Base-by-base conservation (phyloP, 768 basidiomycete species). In the Panus rudis region DNA sequence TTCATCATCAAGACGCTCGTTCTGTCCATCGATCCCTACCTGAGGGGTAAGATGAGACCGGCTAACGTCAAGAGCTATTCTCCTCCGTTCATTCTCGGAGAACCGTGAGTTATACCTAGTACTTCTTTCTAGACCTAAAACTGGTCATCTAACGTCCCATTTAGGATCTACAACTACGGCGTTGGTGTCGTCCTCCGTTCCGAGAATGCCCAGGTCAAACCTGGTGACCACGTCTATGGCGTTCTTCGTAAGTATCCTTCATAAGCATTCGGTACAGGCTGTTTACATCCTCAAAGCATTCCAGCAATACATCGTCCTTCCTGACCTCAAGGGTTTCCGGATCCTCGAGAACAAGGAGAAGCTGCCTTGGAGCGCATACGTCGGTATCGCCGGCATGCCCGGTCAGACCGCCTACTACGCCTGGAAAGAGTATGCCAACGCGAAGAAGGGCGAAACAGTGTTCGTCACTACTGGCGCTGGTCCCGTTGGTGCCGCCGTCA, bases 341-440 rank as follows among this genome's bases (percentile, higher is more conserved):
- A 46, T 69, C 5, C 43, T 75, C 30, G 45, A 69, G 27, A 73
- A 75, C 48, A 57, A 66, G 42, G 51, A 67, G 24, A 63, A 66
- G 4, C 54, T 79, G 4, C 74, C 76, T 0, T 77, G 71, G 73
- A 64, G 67, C 0, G 60, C 60, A 0, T 76, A 69, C 49, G 53
- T 76, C 22, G 76, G 79, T 13, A 68, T 71, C 1, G 62, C 67
- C 2, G 78, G 79, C 11, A 78, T 64, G 64, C 52, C 61, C 3
- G 60, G 62, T 16, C 53, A 60, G 47, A 67, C 63, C 2, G 63
- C 61, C 8, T 64, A 55, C 46, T 52, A 51, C 41, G 64, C 46
- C 8, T 78, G 73, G 68, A 75, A 60, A 67, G 56, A 65, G 43
- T 61, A 57, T 41, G 53, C 64, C 3, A 45, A 59, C 31, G 54